Evolutionary conservation across 176 grass and related monocot species (phyloP), one percentile per base, ranked within the genome.

Genomic region (Aegilops speltoides): DNA sequence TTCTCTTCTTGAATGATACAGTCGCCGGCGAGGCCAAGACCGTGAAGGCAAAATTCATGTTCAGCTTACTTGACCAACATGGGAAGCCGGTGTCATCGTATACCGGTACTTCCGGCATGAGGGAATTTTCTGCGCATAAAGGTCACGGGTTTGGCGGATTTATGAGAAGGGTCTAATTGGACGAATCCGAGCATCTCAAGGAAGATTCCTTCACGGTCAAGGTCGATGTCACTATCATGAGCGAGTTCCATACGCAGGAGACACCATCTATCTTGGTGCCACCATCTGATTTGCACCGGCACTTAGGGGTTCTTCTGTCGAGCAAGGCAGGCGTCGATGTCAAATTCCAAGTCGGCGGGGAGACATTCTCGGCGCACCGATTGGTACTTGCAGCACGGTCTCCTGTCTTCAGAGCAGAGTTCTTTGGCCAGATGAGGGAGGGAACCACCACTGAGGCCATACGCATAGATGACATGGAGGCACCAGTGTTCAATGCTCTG

Each of bases 241-340:
- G 6, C 22, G 70, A 43, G 2, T 26, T 2, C 70, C 70, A 25
- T n/a, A 0, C 22, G 2, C 22, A 73, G 12, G 6, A 73, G 38
- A 24, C 36, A 2, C 68, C 20, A 14, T 40, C 36, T 10, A 24
- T 72, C 20, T 5, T 73, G 19, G 37, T 78, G 10, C 63, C 85
- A 29, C 82, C 86, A 25, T 41, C 85, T 4, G 76, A 86, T 72
- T 57, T 91, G 64, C 52, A 91, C 74, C 36, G 19, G 61, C 84
- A 93, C 61, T 76, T 90, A 5, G 64, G 65, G 5, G 71, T 87
- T 13, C 84, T 89, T 28, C 66, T 84, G 15, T 45, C 38, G 12
- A 73, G 70, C 70, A 73, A 73, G 38, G 70, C 10, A 0, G n/a
- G 38, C 12, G 37, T 25, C 0, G 38, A 73, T 25, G 70, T 45